Base-by-base conservation (phyloP, 1,284 basidiomycete species). In the Cystobasidiaceae sp. region DNA sequence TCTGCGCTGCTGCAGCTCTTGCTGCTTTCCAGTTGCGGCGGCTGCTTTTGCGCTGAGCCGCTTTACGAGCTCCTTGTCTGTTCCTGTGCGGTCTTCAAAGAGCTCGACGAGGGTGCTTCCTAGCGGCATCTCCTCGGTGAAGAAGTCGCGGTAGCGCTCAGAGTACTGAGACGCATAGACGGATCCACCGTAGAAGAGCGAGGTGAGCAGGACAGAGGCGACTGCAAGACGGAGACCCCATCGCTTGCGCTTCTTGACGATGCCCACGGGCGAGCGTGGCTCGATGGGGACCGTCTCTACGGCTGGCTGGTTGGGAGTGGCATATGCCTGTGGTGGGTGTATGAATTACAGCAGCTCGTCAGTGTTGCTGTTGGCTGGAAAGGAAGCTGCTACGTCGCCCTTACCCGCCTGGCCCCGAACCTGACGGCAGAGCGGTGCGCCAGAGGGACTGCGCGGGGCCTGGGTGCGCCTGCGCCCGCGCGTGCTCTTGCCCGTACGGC, bases 81-180 rank as follows among this genome's bases (percentile, higher is more conserved):
- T 78, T n/a, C 85, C n/a, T n/a, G n/a, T 82, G 71, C 86, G 80
- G 48, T 84, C 81, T 75, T 93, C 89, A 6, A 87, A 87, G 74
- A 85, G 89, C 68, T 92, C 86, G 39, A 93, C 81, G 74, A 94
- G 81, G 25, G 81, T 74, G 71, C 88, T 83, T 45, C 86, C 93
- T 27, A 79, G 76, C 3, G 90, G 91, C 51, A 91, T 85, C 67
- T 84, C 80, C 73, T 88, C 85, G 67, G 85, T 81, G 80, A 93
- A 93, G 74, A 92, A 82, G 72, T 90, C 85, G 75, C 86, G 85
- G 80, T 89, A 90, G 4, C 80, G 76, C 70, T 85, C 84, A 75
- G 83, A 85, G 72, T 86, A 82, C 80, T 86, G 86, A 23, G 88
- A 83, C 68, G 84, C 79, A 74, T 89, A 88, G 21, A 85, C 81